Percentiles rank a stretch among this genome's conserved stretches.
Conservation (phyloP, 108 stramenopile genomes). For the Discostella stelligeroides region DNA sequence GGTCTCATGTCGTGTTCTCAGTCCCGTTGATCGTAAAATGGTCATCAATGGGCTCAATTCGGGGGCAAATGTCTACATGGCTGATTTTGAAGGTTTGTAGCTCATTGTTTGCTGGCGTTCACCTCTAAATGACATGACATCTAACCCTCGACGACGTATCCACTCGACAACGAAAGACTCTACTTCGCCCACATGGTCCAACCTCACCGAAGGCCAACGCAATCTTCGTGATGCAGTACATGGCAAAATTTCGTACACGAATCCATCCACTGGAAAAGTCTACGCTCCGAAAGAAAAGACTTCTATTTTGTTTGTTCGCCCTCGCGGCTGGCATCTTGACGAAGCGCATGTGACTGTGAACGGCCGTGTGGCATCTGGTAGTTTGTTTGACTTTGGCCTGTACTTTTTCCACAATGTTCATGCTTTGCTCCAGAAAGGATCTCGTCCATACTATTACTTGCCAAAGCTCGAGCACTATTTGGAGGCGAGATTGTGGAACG, state of each 20-base stretch:
- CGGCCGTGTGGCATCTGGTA: conserved; percentile 79
- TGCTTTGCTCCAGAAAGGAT: conserved; percentile 68
- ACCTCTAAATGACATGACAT: background rate
- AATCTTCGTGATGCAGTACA: conserved; percentile 92
- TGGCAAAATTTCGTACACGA: conserved; percentile 85
- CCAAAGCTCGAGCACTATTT: conserved; percentile 90
- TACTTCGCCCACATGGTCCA: conserved; percentile 84
- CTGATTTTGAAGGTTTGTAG: conserved; percentile 80
- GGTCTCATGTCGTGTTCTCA: background rate
- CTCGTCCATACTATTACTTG: conserved; percentile 88
- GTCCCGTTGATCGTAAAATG: conserved; percentile 83
- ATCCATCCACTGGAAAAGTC: conserved; percentile 81
- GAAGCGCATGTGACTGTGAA: conserved; percentile 91
- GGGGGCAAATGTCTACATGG: conserved; percentile 91
- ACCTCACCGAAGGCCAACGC: conserved; percentile 86
- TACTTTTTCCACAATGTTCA: conserved; percentile 93
- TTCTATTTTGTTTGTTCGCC: conserved; percentile 88
- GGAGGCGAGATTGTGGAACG: conserved; percentile 94
- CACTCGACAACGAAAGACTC: conserved; percentile 48
- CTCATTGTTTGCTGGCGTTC: background rate
- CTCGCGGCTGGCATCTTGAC: conserved; percentile 93
- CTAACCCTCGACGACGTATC: background rate
- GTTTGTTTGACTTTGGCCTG: conserved; percentile 90
- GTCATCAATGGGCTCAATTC: conserved; percentile 95
- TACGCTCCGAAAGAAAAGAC: conserved; percentile 74